Percentiles rank a stretch among this genome's conserved stretches.
Conservation (phyloP, 495 filamentous ascomycete species). For the Aspergillus indologenus region DNA sequence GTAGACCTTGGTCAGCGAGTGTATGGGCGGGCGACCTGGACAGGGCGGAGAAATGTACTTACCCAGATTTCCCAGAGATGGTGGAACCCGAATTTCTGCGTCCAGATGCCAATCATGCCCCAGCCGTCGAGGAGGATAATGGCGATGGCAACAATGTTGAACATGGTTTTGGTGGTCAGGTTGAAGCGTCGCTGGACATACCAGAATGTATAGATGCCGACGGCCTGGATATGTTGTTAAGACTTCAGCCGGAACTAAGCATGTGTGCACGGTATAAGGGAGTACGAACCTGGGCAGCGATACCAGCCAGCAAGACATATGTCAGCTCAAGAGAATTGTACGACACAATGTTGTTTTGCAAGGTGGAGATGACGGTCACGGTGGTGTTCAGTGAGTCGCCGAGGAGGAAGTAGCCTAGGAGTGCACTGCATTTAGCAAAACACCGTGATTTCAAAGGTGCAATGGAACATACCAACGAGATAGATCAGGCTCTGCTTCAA, state of each 20-base stretch:
- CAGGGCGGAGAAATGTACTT: conserved; percentile 1
- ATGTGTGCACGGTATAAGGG: not conserved
- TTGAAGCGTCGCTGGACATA: conserved; percentile 49
- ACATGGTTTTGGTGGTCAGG: conserved; percentile 60
- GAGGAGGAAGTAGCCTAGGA: conserved; percentile 58
- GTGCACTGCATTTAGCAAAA: not conserved
- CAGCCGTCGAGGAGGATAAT: conserved; percentile 61
- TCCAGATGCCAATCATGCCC: conserved; percentile 69
- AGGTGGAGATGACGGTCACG: conserved; percentile 61
- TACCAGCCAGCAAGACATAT: conserved; percentile 62
- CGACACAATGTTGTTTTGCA: conserved; percentile 59
- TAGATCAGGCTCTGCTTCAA: conserved; percentile 64
- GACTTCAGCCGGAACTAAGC: not conserved
- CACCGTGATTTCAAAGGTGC: too few relatives aligned
- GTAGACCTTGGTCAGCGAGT: too few relatives aligned
- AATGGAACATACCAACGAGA: conserved; percentile 46
- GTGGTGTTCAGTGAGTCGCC: conserved; percentile 65
- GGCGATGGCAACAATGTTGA: conserved; percentile 53
- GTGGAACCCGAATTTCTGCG: conserved; percentile 58
- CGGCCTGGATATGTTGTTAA: conserved; percentile 28
- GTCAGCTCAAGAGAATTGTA: conserved; percentile 61
- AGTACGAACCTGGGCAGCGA: conserved; percentile 49
- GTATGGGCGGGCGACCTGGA: too few relatives aligned
- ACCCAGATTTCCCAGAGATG: conserved; percentile 61
- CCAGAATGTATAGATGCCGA: conserved; percentile 63